Percentiles rank a stretch among this genome's conserved stretches.
Conservation (phyloP, 1,284 basidiomycete species). For the Ustilago hordei region DNA sequence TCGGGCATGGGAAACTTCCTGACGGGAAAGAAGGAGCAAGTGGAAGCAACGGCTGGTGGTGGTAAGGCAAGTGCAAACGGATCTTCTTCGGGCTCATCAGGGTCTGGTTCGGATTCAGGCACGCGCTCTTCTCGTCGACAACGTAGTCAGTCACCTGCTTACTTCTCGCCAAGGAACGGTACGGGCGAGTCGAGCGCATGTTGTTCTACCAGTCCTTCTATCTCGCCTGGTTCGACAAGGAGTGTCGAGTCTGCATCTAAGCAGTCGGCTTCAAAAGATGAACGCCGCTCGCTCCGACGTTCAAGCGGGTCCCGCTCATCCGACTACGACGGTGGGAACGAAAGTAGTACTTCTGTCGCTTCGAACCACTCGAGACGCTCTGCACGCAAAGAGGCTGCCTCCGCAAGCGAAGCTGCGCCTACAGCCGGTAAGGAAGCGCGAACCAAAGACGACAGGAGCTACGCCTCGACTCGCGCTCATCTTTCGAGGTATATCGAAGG, state of each 20-base stretch:
- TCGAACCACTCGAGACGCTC: constrained; percentile 42
- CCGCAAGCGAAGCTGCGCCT: neutral
- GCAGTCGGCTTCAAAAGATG: constrained; percentile 14
- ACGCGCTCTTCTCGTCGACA: constrained; percentile 25
- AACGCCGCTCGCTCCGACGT: constrained; percentile 14
- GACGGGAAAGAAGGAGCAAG: constrained; percentile 21
- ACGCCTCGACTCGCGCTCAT: constrained; percentile 43
- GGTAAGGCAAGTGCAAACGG: constrained; percentile 13
- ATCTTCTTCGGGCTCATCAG: constrained; percentile 15
- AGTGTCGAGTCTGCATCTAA: constrained; percentile 16
- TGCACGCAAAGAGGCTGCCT: constrained; percentile 13
- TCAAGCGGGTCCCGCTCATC: constrained; percentile 32
- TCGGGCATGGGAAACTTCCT: constrained; percentile 39
- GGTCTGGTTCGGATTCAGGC: constrained; percentile 34
- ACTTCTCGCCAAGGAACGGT: constrained; percentile 43
- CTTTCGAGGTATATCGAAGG: constrained; percentile 48
- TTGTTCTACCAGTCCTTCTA: constrained; percentile 36
- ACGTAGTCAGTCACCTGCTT: constrained; percentile 43
- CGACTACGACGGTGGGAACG: constrained; percentile 41
- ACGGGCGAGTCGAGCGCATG: constrained; percentile 37
- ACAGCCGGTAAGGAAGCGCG: constrained; percentile 14
- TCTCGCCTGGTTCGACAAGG: constrained; percentile 33
- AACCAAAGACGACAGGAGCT: constrained; percentile 38
- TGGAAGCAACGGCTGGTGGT: neutral
- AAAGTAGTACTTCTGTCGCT: constrained; percentile 46